Evolutionary conservation across 768 basidiomycete genomes (phyloP).

Genomic region (Boletus insuetus): DNA sequence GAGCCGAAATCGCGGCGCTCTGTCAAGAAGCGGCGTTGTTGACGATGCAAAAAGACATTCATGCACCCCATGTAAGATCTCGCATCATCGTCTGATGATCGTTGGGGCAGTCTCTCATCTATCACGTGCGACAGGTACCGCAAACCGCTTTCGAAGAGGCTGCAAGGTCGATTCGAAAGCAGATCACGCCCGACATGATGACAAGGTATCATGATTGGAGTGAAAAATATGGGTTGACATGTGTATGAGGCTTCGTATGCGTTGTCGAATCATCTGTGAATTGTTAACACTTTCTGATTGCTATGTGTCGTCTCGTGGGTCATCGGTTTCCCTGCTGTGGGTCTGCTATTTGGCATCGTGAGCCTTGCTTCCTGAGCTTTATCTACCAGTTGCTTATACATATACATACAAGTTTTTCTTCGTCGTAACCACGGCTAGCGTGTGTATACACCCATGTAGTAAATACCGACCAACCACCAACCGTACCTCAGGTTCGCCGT

Average conservation of each 20-base stretch:
- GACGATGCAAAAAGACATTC: slow-evolving; percentile 86
- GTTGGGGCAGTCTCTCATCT: background rate
- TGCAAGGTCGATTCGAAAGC: slow-evolving; percentile 65
- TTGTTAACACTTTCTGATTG: background rate
- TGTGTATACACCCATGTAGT: no score
- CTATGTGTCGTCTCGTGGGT: background rate
- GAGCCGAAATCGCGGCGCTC: slow-evolving; percentile 87
- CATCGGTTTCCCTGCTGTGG: no score
- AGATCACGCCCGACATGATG: slow-evolving; percentile 83
- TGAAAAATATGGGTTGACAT: slow-evolving; percentile 27
- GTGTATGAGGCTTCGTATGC: slow-evolving; percentile 1
- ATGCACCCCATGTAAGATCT: slow-evolving; percentile 66
- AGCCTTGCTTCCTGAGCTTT: no score
- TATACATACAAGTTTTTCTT: no score
- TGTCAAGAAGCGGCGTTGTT: slow-evolving; percentile 95
- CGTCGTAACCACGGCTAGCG: no score
- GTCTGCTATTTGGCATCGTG: no score
- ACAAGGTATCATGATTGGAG: slow-evolving; percentile 73
- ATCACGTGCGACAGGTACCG: slow-evolving; percentile 55
- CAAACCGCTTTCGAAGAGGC: slow-evolving; percentile 70
- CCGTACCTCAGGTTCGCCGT: no score
- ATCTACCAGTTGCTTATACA: no score
- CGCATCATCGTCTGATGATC: background rate
- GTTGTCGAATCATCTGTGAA: background rate
- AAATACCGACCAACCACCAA: no score